Evolutionary conservation across 441 rosid genomes (phyloP), one percentile per base, ranked within the genome.

Genomic region (Eutrema salsugineum): DNA sequence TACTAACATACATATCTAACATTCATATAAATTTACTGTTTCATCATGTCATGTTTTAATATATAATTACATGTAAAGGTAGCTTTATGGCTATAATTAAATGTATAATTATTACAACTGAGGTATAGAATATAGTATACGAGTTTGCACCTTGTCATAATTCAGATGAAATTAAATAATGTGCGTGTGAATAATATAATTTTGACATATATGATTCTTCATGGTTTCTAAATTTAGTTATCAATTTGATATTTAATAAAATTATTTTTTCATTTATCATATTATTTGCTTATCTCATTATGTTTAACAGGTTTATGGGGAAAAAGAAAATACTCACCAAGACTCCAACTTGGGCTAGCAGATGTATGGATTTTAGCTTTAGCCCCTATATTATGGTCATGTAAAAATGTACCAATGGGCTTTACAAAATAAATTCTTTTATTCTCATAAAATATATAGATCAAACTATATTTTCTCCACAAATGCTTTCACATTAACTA

Each of bases 271-370:
- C 22, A 61, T n/a, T 6, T n/a, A 24, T 42, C 35, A 27, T 22
- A 46, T 17, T 30, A 27, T 27, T 11, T 15, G 36, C 16, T 19
- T 63, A 61, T 35, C 19, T 49, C 4, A 16, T 30, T 27, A 11
- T 27, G 59, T 1, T 19, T 33, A 11, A 11, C 16, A 32, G 12
- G 4, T 60, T 47, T 14, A 20, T 8, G 35, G 11, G 33, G 33
- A 1, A 6, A 30, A 11, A 11, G n/a, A 51, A 14, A 12, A 44
- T 0, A 3, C 1, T 14, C n/a, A 20, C 16, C 17, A 32, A 40
- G 4, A 43, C 15, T 55, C 22, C 19, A 30, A 66, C 15, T 55
- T 55, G 73, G 73, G 66, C 73, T 69, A 5, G 11, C 15, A 55
- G 35, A 22, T 17, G 2, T 42, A 42, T 14, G 22, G 38, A 44